phyloP scores from a whole-genome alignment of 139 green algal genomes.

The Axilococcus clingmanii region DNA sequence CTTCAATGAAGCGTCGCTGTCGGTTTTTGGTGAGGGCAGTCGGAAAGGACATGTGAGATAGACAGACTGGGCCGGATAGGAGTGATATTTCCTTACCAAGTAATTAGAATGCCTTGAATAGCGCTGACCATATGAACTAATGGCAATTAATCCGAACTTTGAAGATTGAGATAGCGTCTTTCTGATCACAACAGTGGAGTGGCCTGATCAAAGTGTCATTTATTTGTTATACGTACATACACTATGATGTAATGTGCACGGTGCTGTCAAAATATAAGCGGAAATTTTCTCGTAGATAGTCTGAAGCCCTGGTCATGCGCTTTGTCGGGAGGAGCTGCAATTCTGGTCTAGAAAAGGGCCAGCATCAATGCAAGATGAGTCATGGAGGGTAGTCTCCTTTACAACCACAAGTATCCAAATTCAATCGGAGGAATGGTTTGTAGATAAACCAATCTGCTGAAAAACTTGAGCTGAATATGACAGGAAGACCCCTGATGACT shows the following conservation, averaged over 20 bases:
- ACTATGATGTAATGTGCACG: not conserved
- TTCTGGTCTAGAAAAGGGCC: too few species aligned
- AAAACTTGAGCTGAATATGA: too few species aligned
- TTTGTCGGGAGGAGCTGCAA: too few species aligned
- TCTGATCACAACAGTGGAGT: not conserved
- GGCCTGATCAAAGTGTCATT: not conserved
- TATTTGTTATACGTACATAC: not conserved
- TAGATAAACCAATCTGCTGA: too few species aligned
- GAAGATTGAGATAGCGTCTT: not conserved
- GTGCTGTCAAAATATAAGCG: not conserved
- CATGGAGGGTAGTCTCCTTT: too few species aligned
- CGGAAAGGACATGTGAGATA: not conserved
- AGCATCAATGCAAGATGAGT: too few species aligned
- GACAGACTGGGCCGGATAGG: not conserved
- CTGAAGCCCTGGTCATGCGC: not conserved
- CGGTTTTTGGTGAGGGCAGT: too few species aligned
- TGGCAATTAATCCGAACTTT: not conserved
- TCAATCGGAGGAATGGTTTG: too few species aligned
- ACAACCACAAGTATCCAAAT: too few species aligned
- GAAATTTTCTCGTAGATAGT: not conserved
- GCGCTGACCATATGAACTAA: not conserved
- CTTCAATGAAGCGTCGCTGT: constrained; percentile 4
- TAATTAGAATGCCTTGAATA: constrained; percentile 1
- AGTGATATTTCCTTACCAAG: constrained; percentile 1
- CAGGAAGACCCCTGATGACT: too few species aligned